A percentile compares a stretch with the other conserved stretches of the same genome.
phyloP scores from a whole-genome alignment of 176 grass and related monocot species.

The Juncus effusus region DNA sequence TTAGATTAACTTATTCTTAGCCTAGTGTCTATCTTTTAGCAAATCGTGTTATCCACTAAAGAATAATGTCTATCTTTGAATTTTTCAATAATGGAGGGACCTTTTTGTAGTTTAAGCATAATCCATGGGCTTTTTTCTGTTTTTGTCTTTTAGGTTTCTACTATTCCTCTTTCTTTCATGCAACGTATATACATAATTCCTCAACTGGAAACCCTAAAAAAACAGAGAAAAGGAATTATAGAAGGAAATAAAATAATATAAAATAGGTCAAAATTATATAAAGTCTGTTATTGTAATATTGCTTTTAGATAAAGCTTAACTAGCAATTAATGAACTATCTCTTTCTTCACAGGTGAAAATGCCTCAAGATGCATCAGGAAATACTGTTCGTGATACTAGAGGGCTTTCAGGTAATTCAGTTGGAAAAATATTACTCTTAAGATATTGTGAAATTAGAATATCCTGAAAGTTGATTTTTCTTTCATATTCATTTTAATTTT shows the following conservation, averaged over 20 bases:
- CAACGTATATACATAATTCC: neutral
- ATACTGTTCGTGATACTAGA: conserved; percentile 73
- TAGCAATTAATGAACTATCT: conserved; percentile 1
- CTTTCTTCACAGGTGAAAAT: conserved; percentile 64
- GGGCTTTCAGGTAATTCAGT: conserved; percentile 79
- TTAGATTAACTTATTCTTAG: too few relatives aligned
- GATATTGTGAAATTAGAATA: neutral
- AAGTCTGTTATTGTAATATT: conserved; percentile 15
- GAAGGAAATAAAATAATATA: neutral
- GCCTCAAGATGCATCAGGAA: conserved; percentile 95
- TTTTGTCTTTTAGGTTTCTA: too few relatives aligned
- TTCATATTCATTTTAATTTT: neutral
- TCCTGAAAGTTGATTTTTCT: neutral
- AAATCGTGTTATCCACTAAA: too few relatives aligned
- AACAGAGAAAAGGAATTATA: neutral
- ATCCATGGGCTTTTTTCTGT: too few relatives aligned
- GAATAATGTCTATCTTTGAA: too few relatives aligned
- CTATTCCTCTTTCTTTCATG: too few relatives aligned
- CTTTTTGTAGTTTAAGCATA: too few relatives aligned
- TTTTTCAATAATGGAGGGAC: too few relatives aligned
- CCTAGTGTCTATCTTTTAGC: too few relatives aligned
- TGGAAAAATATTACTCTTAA: too few relatives aligned
- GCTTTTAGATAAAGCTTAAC: conserved; percentile 6
- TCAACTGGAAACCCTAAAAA: conserved; percentile 4
- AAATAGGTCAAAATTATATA: neutral